Conservation (phyloP, 768 basidiomycete species). For the Jaapia argillacea region DNA sequence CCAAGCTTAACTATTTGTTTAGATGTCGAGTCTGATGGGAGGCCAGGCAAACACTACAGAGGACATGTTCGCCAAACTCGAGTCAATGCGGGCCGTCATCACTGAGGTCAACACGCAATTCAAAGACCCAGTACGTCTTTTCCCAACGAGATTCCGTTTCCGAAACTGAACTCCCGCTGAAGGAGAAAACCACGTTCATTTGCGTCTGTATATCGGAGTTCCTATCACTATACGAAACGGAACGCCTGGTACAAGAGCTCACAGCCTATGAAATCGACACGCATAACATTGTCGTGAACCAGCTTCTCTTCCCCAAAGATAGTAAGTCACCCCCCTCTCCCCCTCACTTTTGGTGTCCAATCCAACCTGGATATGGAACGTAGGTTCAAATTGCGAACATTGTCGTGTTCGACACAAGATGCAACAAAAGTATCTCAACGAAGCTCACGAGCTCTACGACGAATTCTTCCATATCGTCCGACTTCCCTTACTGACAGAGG, state of each 20-base stretch:
- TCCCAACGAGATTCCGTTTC: not conserved
- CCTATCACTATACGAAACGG: slow-evolving; percentile 96
- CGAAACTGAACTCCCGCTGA: not conserved
- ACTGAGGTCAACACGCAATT: slow-evolving; percentile 99
- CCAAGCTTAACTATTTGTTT: slow-evolving; percentile 2
- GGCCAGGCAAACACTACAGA: slow-evolving; percentile 85
- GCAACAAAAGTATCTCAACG: slow-evolving; percentile 96
- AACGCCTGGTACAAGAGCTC: slow-evolving; percentile 92
- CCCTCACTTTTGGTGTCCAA: slow-evolving; percentile 1
- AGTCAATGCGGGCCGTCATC: slow-evolving; percentile 93
- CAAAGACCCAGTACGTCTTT: slow-evolving; percentile 80
- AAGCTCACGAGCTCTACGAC: slow-evolving; percentile 95
- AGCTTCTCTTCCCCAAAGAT: slow-evolving; percentile 87
- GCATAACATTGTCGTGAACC: slow-evolving; percentile 98
- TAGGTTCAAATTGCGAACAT: slow-evolving; percentile 91
- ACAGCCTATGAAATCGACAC: slow-evolving; percentile 95
- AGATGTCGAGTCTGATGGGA: slow-evolving; percentile 97
- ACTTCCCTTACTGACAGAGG: slow-evolving; percentile 90
- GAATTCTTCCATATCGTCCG: slow-evolving; percentile 97
- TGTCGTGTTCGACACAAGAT: slow-evolving; percentile 91
- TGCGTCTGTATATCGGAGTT: slow-evolving; percentile 99
- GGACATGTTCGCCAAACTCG: slow-evolving; percentile 98
- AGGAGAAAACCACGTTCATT: slow-evolving; percentile 99
- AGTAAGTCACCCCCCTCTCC: slow-evolving; percentile 36
- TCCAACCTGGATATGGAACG: slow-evolving; percentile 1